Percentiles rank a stretch among this genome's conserved stretches.
phyloP scores from a whole-genome alignment of 2,329 filamentous ascomycete genomes.

The Colletotrichum endophyticum region DNA sequence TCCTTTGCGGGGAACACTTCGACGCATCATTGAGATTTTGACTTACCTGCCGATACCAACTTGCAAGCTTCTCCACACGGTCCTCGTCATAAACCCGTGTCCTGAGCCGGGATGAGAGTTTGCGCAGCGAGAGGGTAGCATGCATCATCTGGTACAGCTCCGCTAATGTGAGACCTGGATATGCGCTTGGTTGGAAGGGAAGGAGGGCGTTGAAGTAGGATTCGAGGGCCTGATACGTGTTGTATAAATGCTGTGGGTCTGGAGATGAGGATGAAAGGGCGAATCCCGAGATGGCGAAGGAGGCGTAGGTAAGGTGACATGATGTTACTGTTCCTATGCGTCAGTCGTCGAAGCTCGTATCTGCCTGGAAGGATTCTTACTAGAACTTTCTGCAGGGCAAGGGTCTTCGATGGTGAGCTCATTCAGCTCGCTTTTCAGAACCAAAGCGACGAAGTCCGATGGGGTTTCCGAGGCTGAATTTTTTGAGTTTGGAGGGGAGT shows the following conservation, averaged over 20 bases:
- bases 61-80: too few species aligned
- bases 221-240: background rate
- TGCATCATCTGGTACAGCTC: background rate
- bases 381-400: too few species aligned
- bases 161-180: background rate
- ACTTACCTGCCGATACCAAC: too few species aligned
- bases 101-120: background rate
- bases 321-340: background rate
- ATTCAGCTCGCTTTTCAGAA: too few species aligned
- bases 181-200: background rate
- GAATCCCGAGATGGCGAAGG: background rate
- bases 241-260: background rate
- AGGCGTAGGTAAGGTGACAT: background rate
- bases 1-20: too few species aligned
- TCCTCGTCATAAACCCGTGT: too few species aligned
- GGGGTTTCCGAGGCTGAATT: fast-evolving
- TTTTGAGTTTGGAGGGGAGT: background rate
- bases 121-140: background rate
- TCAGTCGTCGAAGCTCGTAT: background rate
- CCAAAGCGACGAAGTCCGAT: background rate
- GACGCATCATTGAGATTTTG: background rate
- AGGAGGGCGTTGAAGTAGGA: background rate
- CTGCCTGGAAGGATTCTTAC: too few species aligned
- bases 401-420: too few species aligned
- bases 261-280: background rate